Evolutionary conservation across 805 yeast species (phyloP).

Genomic region (Nakazawaea sp.): DNA sequence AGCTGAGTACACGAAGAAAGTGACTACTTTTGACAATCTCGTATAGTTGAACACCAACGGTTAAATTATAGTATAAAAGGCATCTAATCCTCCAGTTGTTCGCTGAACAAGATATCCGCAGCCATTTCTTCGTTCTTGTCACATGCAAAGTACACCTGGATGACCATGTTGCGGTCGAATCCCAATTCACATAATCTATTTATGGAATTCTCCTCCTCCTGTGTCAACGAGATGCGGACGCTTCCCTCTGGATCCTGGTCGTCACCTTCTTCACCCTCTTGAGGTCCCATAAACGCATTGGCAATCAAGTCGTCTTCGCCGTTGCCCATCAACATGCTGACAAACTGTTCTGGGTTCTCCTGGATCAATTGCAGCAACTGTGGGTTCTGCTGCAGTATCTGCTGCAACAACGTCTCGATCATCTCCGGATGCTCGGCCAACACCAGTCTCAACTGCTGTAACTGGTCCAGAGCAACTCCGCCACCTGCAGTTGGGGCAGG

Average conservation of each 20-base stretch:
- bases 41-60: constrained; percentile 7
- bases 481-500: constrained; percentile 16
- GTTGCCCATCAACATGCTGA: constrained; percentile 63
- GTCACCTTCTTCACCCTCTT: constrained; percentile 28
- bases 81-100: constrained; percentile 28
- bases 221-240: constrained; percentile 58
- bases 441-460: constrained; percentile 64
- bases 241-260: constrained; percentile 30
- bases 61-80: not conserved
- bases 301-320: constrained; percentile 38
- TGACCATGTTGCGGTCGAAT: constrained; percentile 78
- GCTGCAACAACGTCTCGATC: constrained; percentile 76
- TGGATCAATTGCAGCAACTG: constrained; percentile 76
- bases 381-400: constrained; percentile 75
- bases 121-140: constrained; percentile 96
- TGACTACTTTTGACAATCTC: constrained; percentile 24
- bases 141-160: constrained; percentile 95
- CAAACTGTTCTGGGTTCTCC: constrained; percentile 84
- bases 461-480: constrained; percentile 27
- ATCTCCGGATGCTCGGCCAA: constrained; percentile 84
- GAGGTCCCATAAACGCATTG: constrained; percentile 31
- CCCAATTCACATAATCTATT: constrained; percentile 87
- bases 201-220: constrained; percentile 86
- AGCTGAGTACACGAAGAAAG: constrained; percentile 25
- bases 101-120: constrained; percentile 81